Conservation (phyloP, 371 early-diverging fungal species). For the Apophysomyces elegans region DNA sequence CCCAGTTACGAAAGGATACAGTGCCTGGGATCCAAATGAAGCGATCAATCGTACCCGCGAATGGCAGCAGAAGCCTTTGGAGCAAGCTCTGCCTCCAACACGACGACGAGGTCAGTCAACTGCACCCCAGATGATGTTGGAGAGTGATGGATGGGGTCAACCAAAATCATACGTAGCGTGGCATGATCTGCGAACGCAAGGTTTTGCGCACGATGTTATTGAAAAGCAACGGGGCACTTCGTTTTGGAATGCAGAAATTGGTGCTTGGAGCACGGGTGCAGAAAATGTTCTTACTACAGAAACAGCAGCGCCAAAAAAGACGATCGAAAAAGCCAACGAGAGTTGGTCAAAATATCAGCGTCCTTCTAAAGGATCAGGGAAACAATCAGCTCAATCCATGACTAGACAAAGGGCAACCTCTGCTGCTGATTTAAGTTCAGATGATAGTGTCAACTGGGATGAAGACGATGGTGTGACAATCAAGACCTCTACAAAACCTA, state of each 20-base stretch:
- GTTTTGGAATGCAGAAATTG: conserved; percentile 33
- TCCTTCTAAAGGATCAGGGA: too few species aligned
- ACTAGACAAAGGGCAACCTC: neutral
- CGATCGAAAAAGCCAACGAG: neutral
- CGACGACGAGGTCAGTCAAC: neutral
- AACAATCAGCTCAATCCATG: neutral
- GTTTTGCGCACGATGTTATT: conserved; percentile 40
- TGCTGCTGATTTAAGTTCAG: conserved; percentile 12
- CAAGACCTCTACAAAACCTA: conserved; percentile 17
- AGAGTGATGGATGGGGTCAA: conserved; percentile 47
- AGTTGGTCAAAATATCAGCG: neutral
- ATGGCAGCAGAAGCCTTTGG: conserved; percentile 21
- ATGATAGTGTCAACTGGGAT: conserved; percentile 25
- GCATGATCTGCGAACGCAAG: conserved; percentile 41
- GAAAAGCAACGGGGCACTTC: conserved; percentile 38
- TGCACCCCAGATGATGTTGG: neutral
- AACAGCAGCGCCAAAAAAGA: neutral
- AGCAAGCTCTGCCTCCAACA: neutral
- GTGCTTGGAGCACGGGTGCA: conserved; percentile 21
- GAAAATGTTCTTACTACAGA: neutral
- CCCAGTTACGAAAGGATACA: neutral
- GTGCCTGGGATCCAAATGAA: conserved; percentile 16
- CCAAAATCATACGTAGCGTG: conserved; percentile 31
- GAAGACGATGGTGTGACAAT: conserved; percentile 30
- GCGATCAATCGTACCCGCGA: conserved; percentile 6